Evolutionary conservation across 768 basidiomycete genomes (phyloP).

Genomic region (Cyclocybe aegerita): DNA sequence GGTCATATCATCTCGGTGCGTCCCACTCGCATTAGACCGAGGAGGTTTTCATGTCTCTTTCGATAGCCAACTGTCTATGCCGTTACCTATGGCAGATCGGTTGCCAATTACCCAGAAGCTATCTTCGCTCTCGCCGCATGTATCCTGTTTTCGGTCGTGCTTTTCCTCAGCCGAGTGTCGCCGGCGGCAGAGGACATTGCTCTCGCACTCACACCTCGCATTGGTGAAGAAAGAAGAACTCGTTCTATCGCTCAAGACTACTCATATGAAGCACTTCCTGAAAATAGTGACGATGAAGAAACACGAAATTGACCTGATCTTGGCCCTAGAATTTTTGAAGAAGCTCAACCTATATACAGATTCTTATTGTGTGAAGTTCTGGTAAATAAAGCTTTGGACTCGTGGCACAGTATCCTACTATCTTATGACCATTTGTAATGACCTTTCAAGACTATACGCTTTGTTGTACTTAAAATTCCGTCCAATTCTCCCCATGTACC

Average conservation of each 20-base stretch:
- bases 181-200: slow-evolving; percentile 24
- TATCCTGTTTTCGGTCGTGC: slow-evolving; percentile 51
- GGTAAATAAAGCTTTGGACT: too few species aligned
- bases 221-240: slow-evolving; percentile 6
- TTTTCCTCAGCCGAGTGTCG: slow-evolving; percentile 39
- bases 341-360: too few species aligned
- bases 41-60: background rate
- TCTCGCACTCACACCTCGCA: slow-evolving; percentile 7
- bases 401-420: too few species aligned
- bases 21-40: background rate
- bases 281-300: too few species aligned
- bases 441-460: too few species aligned
- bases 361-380: too few species aligned
- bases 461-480: too few species aligned
- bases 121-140: slow-evolving; percentile 62
- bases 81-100: slow-evolving; percentile 61
- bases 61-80: slow-evolving; percentile 68
- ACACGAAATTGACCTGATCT: too few species aligned
- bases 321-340: too few species aligned
- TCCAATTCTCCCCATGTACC: too few species aligned
- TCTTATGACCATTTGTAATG: too few species aligned
- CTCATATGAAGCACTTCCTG: slow-evolving; percentile 7
- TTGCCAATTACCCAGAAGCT: slow-evolving; percentile 62
- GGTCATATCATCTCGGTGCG: slow-evolving; percentile 62
- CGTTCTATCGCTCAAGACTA: slow-evolving; percentile 9